Base-by-base conservation (phyloP, 129 eudicot genomes). In the Arctium minus region DNA sequence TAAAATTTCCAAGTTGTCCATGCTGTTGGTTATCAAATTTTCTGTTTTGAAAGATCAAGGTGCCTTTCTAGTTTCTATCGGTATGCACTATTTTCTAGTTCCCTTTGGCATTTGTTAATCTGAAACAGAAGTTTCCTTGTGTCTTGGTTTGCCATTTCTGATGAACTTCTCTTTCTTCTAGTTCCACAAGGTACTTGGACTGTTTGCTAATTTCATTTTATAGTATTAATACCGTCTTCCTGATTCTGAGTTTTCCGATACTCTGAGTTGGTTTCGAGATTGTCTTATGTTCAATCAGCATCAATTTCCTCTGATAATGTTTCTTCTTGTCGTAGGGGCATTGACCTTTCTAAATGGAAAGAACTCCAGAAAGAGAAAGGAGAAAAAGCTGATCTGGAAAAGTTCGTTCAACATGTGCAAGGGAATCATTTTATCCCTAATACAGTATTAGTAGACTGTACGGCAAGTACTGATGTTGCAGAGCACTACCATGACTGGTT, bases 391-490 rank as follows among this genome's bases (percentile, higher is more conserved):
- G 97, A 96, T 80, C 37, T 96, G 84, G 83, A 91, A 69, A 90
- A 91, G 78, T 96, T 96, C 82, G 98, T 87, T 77, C 94, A 91
- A 37, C 91, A 90, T 79, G 98, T 96, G 75, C 97, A 86, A 18
- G 95, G 91, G 22, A 93, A 90, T 90, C 97, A 96, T 81, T 93
- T 90, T 79, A 91, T 96, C 62, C 99, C 99, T 17, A 96, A 93
- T 77, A 91, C 97, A 2, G 98, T 86, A 53, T 50, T 96, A 76
- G 98, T 96, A 29, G 99, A 96, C 85, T 96, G 99, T 87, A 96
- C 99, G 72, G 92, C 99, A 33, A 97, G 94, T 78, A 85, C 97
- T 42, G 42, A 86, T 30, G 87, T 96, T 67, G 99, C 98, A 72
- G 93, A 83, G 75, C 92, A 91, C 86, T 96, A 96, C 86, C 86